phyloP scores from a whole-genome alignment of 352 stramenopile species.

The Thalassiosira ordinaria region DNA sequence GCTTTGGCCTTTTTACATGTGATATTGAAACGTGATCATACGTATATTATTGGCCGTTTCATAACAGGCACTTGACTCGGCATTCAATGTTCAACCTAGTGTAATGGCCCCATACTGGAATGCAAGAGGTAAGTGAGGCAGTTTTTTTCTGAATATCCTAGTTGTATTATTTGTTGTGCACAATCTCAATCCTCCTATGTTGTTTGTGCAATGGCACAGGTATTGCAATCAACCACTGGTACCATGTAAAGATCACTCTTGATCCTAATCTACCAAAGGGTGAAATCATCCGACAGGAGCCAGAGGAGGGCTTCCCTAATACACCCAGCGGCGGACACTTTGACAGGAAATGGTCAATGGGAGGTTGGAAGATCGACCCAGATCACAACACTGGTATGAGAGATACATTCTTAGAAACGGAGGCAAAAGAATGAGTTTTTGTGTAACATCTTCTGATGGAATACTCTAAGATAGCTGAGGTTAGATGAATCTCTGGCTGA shows the following conservation, averaged over 20 bases:
- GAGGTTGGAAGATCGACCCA: conserved; percentile 23
- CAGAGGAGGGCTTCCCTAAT: conserved; percentile 36
- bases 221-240: conserved; percentile 65
- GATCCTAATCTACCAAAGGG: conserved; percentile 35
- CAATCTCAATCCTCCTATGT: no score
- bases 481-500: no score
- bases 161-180: no score
- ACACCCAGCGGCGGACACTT: conserved; percentile 17
- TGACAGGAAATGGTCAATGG: conserved; percentile 3
- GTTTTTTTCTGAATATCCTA: no score
- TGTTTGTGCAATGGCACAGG: no score
- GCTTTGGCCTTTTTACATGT: background rate
- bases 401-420: conserved; percentile 60
- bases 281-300: conserved; percentile 12
- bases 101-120: conserved; percentile 58
- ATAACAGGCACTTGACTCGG: conserved; percentile 47
- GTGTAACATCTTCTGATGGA: no score
- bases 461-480: no score
- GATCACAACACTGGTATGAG: conserved; percentile 2
- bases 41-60: no score
- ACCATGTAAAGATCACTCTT: conserved; percentile 45
- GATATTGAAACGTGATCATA: no score
- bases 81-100: conserved; percentile 61
- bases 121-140: conserved; percentile 30
- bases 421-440: conserved; percentile 55